These are phyloP conservation scores for Ganoderma sinense DNA, from an alignment of 1,284 basidiomycete genomes.

Conservation along the genomic window DNA sequence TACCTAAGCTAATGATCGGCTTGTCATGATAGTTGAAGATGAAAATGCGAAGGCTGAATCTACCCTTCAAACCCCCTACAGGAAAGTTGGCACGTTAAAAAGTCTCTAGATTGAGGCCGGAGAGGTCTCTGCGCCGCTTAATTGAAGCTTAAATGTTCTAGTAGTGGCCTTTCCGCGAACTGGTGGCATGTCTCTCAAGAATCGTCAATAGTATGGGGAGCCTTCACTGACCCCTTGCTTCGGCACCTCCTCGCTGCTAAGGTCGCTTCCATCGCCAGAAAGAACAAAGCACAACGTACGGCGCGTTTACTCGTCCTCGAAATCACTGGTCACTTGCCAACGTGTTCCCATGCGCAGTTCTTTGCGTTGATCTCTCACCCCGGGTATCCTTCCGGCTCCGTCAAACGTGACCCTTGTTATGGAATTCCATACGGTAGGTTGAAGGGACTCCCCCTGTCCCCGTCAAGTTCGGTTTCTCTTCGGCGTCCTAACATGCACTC, in stretches of 20 bases:
- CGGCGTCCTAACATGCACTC: slow-evolving; percentile 7
- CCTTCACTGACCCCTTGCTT: background rate
- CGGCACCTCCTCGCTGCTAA: slow-evolving; percentile 26
- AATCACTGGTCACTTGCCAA: slow-evolving; percentile 15
- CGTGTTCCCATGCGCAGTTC: slow-evolving; percentile 20
- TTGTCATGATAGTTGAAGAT: background rate
- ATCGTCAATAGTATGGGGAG: background rate
- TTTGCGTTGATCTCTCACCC: background rate
- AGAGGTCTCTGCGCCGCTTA: background rate
- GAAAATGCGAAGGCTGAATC: background rate
- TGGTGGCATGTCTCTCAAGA: background rate
- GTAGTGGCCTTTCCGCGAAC: background rate
- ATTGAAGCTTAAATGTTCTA: background rate
- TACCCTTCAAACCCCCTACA: background rate
- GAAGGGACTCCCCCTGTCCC: background rate
- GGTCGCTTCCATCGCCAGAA: background rate
- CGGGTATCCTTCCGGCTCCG: background rate
- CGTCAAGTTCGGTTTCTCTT: slow-evolving; percentile 21
- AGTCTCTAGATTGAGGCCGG: background rate
- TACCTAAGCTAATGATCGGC: background rate
- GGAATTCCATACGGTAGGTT: slow-evolving; percentile 1
- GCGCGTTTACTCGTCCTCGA: slow-evolving; percentile 3
- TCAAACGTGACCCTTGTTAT: slow-evolving; percentile 4
- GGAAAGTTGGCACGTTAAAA: too few species aligned
- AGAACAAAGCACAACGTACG: slow-evolving; percentile 10